These are phyloP conservation scores for Fraxinus americana DNA, from an alignment of 257 asterid species.

Conservation along the genomic window DNA sequence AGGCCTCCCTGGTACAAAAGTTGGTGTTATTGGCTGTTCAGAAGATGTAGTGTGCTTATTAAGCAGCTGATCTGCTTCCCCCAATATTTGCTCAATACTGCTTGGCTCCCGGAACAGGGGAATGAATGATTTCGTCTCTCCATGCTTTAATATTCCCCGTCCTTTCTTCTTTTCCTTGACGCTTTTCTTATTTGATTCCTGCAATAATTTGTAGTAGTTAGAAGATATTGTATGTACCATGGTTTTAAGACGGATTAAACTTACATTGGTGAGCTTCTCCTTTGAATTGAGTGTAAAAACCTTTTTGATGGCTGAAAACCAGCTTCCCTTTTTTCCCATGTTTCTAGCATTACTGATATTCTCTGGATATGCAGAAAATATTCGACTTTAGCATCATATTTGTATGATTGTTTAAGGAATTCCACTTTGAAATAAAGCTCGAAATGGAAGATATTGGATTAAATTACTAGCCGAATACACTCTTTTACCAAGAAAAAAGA, in stretches of 20 bases:
- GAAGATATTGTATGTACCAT: neutral
- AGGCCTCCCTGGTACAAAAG: constrained; percentile 24
- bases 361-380: constrained; percentile 38
- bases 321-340: constrained; percentile 98
- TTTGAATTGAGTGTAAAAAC: constrained; percentile 71
- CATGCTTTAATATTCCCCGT: constrained; percentile 58
- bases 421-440: neutral
- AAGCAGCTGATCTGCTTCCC: constrained; percentile 83
- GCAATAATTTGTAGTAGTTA: constrained; percentile 9
- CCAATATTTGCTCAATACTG: constrained; percentile 91
- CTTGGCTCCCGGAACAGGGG: constrained; percentile 91
- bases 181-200: constrained; percentile 67
- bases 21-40: constrained; percentile 49
- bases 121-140: constrained; percentile 67
- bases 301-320: constrained; percentile 93
- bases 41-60: constrained; percentile 51
- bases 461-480: constrained; percentile 16
- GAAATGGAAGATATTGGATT: too few species aligned
- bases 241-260: constrained; percentile 23
- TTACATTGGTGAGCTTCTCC: constrained; percentile 71
- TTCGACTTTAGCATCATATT: neutral
- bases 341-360: constrained; percentile 74
- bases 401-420: too few species aligned
- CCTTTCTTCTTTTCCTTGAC: constrained; percentile 81
- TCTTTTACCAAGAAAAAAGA: too few species aligned